These are phyloP conservation scores for Excoecaria cochinchinensis DNA, from an alignment of 345 rosid species.

Conservation along the genomic window DNA sequence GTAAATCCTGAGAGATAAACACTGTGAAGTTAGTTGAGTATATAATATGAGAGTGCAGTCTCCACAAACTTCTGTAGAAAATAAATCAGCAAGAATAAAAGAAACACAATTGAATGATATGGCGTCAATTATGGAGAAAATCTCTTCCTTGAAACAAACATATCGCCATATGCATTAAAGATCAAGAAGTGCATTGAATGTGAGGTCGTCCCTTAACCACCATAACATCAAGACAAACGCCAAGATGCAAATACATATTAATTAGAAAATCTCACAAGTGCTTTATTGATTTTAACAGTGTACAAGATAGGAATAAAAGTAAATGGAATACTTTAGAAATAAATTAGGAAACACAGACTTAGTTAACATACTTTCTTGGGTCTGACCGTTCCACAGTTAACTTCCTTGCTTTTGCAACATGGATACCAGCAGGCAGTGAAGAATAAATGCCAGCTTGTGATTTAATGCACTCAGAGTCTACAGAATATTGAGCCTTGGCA, in stretches of 20 bases:
- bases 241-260: not conserved
- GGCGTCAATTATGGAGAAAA: not conserved
- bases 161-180: not conserved
- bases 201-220: not conserved
- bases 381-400: constrained; percentile 22
- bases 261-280: no score
- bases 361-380: constrained; percentile 17
- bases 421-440: constrained; percentile 21
- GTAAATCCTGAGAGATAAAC: not conserved
- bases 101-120: not conserved
- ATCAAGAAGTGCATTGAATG: not conserved
- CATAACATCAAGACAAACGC: not conserved
- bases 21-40: not conserved
- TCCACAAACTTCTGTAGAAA: not conserved
- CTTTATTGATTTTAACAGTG: no score
- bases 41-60: not conserved
- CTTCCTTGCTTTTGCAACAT: constrained; percentile 33
- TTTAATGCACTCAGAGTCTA: constrained; percentile 29
- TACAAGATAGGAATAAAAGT: not conserved
- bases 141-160: not conserved
- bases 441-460: constrained; percentile 20
- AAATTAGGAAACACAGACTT: not conserved
- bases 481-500: constrained; percentile 26
- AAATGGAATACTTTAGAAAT: not conserved
- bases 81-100: not conserved